These are phyloP conservation scores for Claviceps maximensis DNA, from an alignment of 2,329 filamentous ascomycete genomes.

Conservation along the genomic window DNA sequence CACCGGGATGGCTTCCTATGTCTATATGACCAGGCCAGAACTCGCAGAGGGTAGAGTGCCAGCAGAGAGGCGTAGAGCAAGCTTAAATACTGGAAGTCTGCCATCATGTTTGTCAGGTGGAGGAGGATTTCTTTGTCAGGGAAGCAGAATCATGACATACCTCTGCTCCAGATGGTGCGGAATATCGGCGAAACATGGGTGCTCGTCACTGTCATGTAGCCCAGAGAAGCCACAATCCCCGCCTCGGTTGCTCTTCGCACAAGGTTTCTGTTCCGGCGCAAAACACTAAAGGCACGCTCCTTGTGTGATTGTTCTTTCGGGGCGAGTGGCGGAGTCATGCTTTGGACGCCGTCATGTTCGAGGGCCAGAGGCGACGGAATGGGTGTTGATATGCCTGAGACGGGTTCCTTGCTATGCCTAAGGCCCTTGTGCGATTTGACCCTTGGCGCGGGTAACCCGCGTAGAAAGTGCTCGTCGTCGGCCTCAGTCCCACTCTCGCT, in stretches of 20 bases:
- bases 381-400: conserved; percentile 44
- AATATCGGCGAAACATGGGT: conserved; percentile 31
- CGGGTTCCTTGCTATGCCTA: conserved; percentile 41
- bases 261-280: conserved; percentile 35
- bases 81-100: conserved; percentile 31
- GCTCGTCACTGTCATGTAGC: conserved; percentile 34
- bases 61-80: conserved; percentile 27
- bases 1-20: conserved; percentile 23
- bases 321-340: conserved; percentile 10
- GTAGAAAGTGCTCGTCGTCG: conserved; percentile 83
- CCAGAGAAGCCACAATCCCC: conserved; percentile 35
- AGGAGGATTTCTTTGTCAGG: background rate
- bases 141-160: conserved; percentile 17
- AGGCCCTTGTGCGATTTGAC: conserved; percentile 64
- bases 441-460: conserved; percentile 71
- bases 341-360: conserved; percentile 26
- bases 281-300: conserved; percentile 12
- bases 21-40: conserved; percentile 35
- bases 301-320: conserved; percentile 9
- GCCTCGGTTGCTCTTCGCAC: conserved; percentile 40
- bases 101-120: background rate
- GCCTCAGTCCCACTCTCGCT: conserved; percentile 93
- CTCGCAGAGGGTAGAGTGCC: conserved; percentile 45
- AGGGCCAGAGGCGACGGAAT: conserved; percentile 33
- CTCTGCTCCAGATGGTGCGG: conserved; percentile 30